Evolutionary conservation across 1,284 basidiomycete species (phyloP).

Genomic region (Pseudozyma tsukubaensis): DNA sequence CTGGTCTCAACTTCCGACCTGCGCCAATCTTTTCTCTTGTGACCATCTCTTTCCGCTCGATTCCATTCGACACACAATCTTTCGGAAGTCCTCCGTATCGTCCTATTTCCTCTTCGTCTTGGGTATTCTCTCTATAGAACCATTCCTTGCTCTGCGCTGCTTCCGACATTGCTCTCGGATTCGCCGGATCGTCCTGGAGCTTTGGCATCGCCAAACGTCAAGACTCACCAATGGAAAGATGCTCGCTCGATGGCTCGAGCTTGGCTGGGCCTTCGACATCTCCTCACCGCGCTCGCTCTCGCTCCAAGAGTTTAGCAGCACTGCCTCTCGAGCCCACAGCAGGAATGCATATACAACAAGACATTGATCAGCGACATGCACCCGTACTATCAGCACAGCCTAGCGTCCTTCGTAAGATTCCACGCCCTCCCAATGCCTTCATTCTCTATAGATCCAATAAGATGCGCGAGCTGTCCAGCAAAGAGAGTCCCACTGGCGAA

Average conservation of each 20-base stretch:
- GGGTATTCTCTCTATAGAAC: too few species aligned
- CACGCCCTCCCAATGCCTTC: constrained; percentile 46
- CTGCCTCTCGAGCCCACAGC: not conserved
- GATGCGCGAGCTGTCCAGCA: constrained; percentile 22
- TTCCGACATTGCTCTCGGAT: too few species aligned
- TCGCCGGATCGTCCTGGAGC: too few species aligned
- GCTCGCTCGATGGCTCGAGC: constrained; percentile 6
- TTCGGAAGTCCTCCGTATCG: too few species aligned
- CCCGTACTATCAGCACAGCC: constrained; percentile 4
- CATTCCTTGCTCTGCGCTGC: too few species aligned
- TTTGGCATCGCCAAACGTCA: too few species aligned
- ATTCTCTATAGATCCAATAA: constrained; percentile 43
- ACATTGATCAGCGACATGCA: not conserved
- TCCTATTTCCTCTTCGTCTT: too few species aligned
- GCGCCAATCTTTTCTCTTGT: too few species aligned
- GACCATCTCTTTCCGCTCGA: too few species aligned
- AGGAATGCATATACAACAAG: not conserved
- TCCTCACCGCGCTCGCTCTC: constrained; percentile 7
- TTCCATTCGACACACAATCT: too few species aligned
- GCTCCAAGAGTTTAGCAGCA: constrained; percentile 19
- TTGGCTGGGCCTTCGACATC: constrained; percentile 6
- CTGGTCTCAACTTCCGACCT: too few species aligned
- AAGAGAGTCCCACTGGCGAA: not conserved
- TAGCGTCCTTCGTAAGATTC: constrained; percentile 30
- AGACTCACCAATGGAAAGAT: constrained; percentile 8